These are phyloP conservation scores for Raffaelea ambrosiae DNA, from an alignment of 2,329 filamentous ascomycete genomes.

Conservation along the genomic window DNA sequence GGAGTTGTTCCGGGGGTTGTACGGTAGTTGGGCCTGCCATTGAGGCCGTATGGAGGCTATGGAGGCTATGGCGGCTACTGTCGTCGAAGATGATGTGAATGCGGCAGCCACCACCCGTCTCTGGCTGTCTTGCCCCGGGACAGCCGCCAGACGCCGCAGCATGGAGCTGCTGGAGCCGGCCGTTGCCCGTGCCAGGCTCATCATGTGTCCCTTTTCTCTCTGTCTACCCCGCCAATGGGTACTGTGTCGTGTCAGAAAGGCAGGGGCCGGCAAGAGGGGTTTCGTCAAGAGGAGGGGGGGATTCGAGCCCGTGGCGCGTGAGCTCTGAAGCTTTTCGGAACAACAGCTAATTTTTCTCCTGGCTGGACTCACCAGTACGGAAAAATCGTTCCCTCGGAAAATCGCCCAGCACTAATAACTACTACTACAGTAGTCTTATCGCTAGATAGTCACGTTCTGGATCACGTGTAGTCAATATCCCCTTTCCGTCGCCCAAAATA, in stretches of 20 bases:
- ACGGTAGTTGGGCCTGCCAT: too few species aligned
- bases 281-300: too few species aligned
- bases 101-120: background rate
- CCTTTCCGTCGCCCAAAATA: too few species aligned
- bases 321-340: conserved; percentile 1
- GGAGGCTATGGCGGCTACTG: background rate
- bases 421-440: too few species aligned
- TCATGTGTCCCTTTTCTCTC: background rate
- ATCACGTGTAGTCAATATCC: too few species aligned
- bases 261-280: too few species aligned
- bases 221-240: background rate
- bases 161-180: conserved; percentile 4
- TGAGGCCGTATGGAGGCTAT: background rate
- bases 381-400: conserved; percentile 3
- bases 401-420: too few species aligned
- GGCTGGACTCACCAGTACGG: background rate
- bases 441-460: too few species aligned
- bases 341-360: conserved; percentile 11
- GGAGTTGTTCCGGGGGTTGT: background rate
- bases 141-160: conserved; percentile 11
- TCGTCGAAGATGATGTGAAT: background rate
- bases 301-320: too few species aligned
- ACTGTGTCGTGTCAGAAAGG: too few species aligned
- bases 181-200: conserved; percentile 12
- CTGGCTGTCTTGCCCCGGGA: background rate